Percentiles rank a stretch among this genome's conserved stretches.
These are phyloP conservation scores for Tylopilus sp. DNA, from an alignment of 1,284 basidiomycete genomes.

Conservation along the genomic window DNA sequence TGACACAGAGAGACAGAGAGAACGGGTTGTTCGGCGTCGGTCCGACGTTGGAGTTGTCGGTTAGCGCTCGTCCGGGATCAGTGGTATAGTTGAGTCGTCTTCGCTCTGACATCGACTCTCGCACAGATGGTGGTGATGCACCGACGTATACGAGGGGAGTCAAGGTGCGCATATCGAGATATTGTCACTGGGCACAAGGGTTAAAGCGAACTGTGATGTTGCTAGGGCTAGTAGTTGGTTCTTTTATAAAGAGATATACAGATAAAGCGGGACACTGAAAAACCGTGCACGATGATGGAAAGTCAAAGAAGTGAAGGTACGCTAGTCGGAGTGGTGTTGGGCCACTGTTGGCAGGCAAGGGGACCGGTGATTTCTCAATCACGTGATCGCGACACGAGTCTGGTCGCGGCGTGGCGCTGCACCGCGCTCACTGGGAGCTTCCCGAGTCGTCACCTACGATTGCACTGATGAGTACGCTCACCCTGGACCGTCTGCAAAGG, in stretches of 20 bases:
- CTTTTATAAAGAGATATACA: not conserved
- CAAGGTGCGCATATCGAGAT: conserved; percentile 26
- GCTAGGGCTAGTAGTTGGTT: not conserved
- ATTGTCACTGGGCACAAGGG: not conserved
- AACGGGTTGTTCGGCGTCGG: conserved; percentile 1
- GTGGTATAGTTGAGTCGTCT: conserved; percentile 32
- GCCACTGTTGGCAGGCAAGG: no score
- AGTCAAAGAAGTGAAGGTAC: not conserved
- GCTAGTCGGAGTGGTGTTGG: not conserved
- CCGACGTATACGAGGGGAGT: conserved; percentile 17
- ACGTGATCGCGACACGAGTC: conserved; percentile 40
- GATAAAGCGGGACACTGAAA: not conserved
- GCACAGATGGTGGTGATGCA: conserved; percentile 16
- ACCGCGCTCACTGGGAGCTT: no score
- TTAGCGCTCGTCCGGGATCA: conserved; percentile 32
- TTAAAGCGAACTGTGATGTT: conserved; percentile 5
- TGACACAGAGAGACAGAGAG: conserved; percentile 14
- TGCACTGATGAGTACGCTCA: no score
- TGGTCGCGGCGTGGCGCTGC: no score
- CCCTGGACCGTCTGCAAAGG: no score
- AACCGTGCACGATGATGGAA: not conserved
- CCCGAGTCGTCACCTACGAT: no score
- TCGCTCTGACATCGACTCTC: conserved; percentile 37
- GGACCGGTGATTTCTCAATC: conserved; percentile 28
- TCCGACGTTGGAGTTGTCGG: conserved; percentile 34